Percentiles rank a stretch among this genome's conserved stretches.
These are phyloP conservation scores for Rhodamnia argentea DNA, from an alignment of 345 rosid species.

Conservation along the genomic window DNA sequence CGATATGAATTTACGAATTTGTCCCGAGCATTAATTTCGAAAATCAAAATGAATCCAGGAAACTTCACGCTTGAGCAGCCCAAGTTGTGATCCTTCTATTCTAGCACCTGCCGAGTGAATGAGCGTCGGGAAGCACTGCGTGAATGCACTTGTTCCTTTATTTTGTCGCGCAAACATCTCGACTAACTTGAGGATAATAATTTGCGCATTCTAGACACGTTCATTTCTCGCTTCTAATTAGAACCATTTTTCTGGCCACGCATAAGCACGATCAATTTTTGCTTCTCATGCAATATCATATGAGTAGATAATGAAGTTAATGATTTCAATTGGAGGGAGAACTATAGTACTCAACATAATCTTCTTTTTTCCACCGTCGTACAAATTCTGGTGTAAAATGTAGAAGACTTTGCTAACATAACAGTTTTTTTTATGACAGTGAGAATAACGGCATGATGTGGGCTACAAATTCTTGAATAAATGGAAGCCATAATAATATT, in stretches of 20 bases:
- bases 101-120: background rate
- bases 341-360: no score
- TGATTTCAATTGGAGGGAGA: background rate
- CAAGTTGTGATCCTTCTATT: background rate
- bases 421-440: no score
- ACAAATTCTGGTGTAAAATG: background rate
- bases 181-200: background rate
- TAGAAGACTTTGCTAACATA: no score
- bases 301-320: background rate
- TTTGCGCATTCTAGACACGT: background rate
- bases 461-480: no score
- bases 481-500: no score
- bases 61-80: background rate
- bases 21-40: background rate
- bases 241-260: background rate
- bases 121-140: no score
- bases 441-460: no score
- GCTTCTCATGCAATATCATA: background rate
- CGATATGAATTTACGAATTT: background rate
- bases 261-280: background rate
- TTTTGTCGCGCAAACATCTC: background rate
- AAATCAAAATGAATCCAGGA: background rate
- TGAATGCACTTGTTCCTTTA: background rate
- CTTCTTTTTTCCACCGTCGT: background rate
- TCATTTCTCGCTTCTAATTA: background rate